Evolutionary conservation across 2,329 filamentous ascomycete genomes (phyloP).

Genomic region (Cryphonectria carpinicola): DNA sequence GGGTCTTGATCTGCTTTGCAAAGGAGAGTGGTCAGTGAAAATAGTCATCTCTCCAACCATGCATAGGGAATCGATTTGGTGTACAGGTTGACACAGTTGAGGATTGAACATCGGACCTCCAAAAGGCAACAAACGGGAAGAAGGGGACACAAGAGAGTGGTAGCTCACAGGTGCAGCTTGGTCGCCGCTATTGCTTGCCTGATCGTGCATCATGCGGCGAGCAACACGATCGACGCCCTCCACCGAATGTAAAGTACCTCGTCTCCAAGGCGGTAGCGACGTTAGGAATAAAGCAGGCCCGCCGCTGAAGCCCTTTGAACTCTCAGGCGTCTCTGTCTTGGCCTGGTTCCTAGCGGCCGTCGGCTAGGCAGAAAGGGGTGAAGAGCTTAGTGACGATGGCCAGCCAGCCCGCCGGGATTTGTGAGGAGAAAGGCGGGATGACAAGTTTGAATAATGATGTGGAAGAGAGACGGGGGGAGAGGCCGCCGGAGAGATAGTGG

Average conservation of each 20-base stretch:
- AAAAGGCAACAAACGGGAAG: not conserved
- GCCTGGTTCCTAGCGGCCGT: not conserved
- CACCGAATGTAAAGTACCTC: conserved; percentile 11
- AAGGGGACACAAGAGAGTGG: conserved; percentile 6
- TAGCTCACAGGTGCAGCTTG: conserved; percentile 25
- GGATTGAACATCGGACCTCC: not conserved
- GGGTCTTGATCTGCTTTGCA: conserved; percentile 21
- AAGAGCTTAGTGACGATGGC: conserved; percentile 5
- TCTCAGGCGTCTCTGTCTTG: not conserved
- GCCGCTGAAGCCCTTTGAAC: not conserved
- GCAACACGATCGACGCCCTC: conserved; percentile 16
- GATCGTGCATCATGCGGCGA: conserved; percentile 31
- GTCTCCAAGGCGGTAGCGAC: not conserved
- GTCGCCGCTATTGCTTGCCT: conserved; percentile 28
- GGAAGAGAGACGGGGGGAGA: not conserved
- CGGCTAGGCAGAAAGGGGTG: conserved; percentile 9
- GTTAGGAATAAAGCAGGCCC: not conserved
- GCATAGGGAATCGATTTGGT: not conserved
- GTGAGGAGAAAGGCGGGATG: conserved; percentile 2
- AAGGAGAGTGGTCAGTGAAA: conserved; percentile 7
- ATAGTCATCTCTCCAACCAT: not conserved
- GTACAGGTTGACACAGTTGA: not conserved
- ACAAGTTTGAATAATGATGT: not conserved
- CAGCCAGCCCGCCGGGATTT: not conserved
- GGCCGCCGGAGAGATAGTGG: not conserved